Evolutionary conservation across 2,329 filamentous ascomycete genomes (phyloP), one percentile per base, ranked within the genome.

Genomic region (Aureobasidium musti): DNA sequence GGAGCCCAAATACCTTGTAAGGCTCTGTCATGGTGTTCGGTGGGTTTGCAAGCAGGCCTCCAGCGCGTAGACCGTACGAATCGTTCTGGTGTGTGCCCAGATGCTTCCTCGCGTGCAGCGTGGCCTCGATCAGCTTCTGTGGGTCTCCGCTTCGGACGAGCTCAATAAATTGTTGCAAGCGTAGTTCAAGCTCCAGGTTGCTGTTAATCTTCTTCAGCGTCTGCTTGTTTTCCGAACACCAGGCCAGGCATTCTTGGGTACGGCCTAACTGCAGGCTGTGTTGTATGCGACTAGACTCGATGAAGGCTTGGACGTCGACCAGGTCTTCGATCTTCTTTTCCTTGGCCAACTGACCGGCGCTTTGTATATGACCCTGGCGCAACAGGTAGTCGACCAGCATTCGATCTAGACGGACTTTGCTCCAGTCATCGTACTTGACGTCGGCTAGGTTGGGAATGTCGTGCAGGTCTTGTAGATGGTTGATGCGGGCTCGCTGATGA

Each of bases 101-200:
- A 76, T 91, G 89, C 77, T 91, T 96, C 74, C 88, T 89, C 30
- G 92, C 92, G 79, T 98, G 91, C 28, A 83, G 77, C 69, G 92
- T 90, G 14, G 93, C 92, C 69, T 97, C 92, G 56, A 87, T 79
- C 52, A 90, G 82, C 74, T 89, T 92, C 7, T 80, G 75, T 28
- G 84, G 81, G 5, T 88, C 82, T 64, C 85, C 85, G 45, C 83
- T 86, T 68, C 94, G 84, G 67, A 96, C 87, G 68, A 98, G 83
- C 78, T 98, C 95, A 72, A 98, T 93, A 76, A 93, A 98, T 76
- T 98, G 93, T 77, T 99, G 95, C 73, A 96, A 84, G 14, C 95
- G 89, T 50, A 99, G 85, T 82, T 96, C 91, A 74, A 97, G 96
- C 77, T 99, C 95, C 19, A 99, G 84, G 71, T 90, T 91, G 73